Evolutionary conservation across 306 rosid species (phyloP).

Genomic region (Gillenia trifoliata): DNA sequence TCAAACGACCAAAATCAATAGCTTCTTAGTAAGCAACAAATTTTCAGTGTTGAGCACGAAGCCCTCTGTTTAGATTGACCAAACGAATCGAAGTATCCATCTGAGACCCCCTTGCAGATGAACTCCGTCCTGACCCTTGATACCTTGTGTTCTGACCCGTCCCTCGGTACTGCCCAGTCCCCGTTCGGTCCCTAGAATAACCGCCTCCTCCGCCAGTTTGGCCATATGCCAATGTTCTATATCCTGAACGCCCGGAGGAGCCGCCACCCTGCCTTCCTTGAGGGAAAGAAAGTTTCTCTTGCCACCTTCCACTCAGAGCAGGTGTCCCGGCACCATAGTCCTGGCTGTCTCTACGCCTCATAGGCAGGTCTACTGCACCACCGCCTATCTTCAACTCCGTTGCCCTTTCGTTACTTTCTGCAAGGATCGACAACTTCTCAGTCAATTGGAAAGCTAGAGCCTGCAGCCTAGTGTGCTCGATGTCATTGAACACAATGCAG

Average conservation of each 20-base stretch:
- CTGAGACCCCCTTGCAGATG: conserved; percentile 56
- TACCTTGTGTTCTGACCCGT: conserved; percentile 49
- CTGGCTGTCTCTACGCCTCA: conserved; percentile 73
- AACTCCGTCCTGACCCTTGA: conserved; percentile 31
- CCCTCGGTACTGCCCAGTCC: conserved; percentile 36
- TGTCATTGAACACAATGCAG: conserved; percentile 49
- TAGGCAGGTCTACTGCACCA: conserved; percentile 73
- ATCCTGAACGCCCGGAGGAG: conserved; percentile 48
- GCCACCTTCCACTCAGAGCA: conserved; percentile 70
- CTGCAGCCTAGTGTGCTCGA: conserved; percentile 57
- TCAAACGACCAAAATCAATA: not conserved
- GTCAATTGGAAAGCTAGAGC: conserved; percentile 75
- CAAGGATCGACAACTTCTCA: conserved; percentile 69
- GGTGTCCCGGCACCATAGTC: conserved; percentile 54
- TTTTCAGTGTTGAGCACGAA: conserved; percentile 33
- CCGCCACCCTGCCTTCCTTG: conserved; percentile 64
- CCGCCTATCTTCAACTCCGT: conserved; percentile 65
- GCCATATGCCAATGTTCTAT: conserved; percentile 39
- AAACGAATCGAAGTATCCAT: conserved; percentile 54
- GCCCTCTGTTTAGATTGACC: conserved; percentile 69
- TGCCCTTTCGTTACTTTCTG: conserved; percentile 86
- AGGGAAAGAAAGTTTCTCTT: conserved; percentile 41
- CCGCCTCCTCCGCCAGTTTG: conserved; percentile 41
- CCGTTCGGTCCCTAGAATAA: conserved; percentile 46
- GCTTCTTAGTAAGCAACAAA: not conserved